Conservation (phyloP, 179 eudicot genomes). For the Beta lomatogona region DNA sequence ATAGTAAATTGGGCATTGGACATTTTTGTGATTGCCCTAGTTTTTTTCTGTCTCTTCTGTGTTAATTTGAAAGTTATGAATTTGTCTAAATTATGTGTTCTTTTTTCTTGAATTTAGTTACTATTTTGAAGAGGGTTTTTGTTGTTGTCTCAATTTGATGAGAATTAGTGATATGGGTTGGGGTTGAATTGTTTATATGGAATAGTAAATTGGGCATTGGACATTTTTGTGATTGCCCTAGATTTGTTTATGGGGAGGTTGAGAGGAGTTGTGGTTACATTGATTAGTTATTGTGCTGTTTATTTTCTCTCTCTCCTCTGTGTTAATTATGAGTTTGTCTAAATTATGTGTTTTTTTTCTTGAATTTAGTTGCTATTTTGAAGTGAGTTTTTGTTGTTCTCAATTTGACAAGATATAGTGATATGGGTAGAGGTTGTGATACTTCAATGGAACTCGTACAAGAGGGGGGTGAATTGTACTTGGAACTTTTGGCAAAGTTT, state of each 20-base stretch:
- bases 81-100: neutral
- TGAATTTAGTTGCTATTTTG: neutral
- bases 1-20: neutral
- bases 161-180: neutral
- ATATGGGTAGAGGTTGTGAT: too few species aligned
- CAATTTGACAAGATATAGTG: neutral
- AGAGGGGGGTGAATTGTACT: slow-evolving; percentile 1
- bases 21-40: neutral
- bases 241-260: too few species aligned
- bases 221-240: slow-evolving; percentile 1
- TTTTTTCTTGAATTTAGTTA: neutral
- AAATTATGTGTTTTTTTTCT: neutral
- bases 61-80: neutral
- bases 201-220: neutral
- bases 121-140: neutral
- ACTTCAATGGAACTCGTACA: too few species aligned
- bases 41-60: neutral
- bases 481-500: too few species aligned
- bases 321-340: neutral
- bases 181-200: neutral
- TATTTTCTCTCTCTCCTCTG: neutral
- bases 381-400: neutral
- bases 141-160: neutral
- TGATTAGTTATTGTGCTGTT: slow-evolving; percentile 54
- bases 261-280: too few species aligned